phyloP scores from a whole-genome alignment of 129 eudicot species.

The Flaveria linearis region DNA sequence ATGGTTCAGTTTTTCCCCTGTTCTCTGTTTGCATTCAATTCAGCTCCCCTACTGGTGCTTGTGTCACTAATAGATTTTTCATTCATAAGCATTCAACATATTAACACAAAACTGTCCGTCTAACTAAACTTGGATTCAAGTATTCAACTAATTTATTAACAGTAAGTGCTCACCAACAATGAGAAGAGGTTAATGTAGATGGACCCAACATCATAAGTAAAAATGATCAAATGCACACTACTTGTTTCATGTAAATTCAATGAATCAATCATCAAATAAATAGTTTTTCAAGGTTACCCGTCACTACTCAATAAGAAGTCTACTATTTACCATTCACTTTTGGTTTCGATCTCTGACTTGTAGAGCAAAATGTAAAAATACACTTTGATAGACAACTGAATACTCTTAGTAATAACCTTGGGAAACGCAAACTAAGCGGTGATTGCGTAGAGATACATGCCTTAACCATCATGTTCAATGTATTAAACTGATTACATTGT shows the following conservation, averaged over 20 bases:
- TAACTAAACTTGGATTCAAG: constrained; percentile 11
- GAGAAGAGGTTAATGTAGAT: constrained; percentile 1
- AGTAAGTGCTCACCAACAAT: background rate
- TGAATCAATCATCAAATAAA: background rate
- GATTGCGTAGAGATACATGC: background rate
- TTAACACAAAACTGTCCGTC: background rate
- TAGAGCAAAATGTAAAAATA: background rate
- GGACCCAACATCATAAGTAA: background rate
- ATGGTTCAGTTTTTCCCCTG: background rate
- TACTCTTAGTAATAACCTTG: background rate
- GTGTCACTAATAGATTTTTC: background rate
- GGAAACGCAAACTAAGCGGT: background rate
- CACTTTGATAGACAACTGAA: background rate
- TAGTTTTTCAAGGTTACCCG: background rate
- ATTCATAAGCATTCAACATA: constrained; percentile 7
- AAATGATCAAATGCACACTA: constrained; percentile 1
- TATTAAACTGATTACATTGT: background rate
- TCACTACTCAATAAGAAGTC: background rate
- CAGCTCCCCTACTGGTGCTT: background rate
- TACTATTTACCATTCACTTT: background rate
- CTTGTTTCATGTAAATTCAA: background rate
- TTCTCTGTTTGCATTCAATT: background rate
- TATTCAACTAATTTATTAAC: constrained; percentile 6
- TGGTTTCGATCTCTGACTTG: background rate
- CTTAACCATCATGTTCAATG: constrained; percentile 2